Evolutionary conservation across 2,329 filamentous ascomycete species (phyloP), one percentile per base, ranked within the genome.

Genomic region (Calonectria pauciramosa): DNA sequence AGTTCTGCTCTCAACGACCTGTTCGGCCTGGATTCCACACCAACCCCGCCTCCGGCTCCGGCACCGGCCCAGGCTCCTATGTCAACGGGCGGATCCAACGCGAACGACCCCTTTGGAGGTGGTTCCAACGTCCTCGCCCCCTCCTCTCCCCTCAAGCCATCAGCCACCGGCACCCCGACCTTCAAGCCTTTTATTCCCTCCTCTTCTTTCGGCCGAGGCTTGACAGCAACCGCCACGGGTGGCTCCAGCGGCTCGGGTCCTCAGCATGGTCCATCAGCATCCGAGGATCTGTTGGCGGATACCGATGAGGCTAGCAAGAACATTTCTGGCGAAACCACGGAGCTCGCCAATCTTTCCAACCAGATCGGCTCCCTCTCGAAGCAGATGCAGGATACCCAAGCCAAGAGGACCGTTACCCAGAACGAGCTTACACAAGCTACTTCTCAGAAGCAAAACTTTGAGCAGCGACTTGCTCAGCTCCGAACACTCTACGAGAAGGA

Each of bases 111-210:
- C 0, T 95, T 95, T 77, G 86, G 86, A 9, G 87, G 88, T 44
- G 90, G 89, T 47, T 84, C 85, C 70, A 87, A 83, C 79, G 86
- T 83, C 66, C 83, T 86, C 64, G 84, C 84, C 23, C 86, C 92
- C 65, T 86, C 91, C 79, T 92, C 93, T 81, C 88, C 88, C 80
- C 82, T 89, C 81, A 87, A 87, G 82, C 82, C 89, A 72, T 85
- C 91, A 70, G 82, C 88, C 59, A 84, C 88, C 68, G 79, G 88
- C 67, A 78, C 86, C 78, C 82, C 87, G 23, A 90, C 89, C 1
- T 98, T 98, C 87, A 98, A 96, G 86, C 95, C 96, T 1, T 99
- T 99, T 85, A 87, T 97, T 56, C 97, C 97, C 0, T 96, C 95
- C 0, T 99, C 97, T 1, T 94, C 95, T 0, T 99, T 99, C 85